These are phyloP conservation scores for Talaromyces ruber DNA, from an alignment of 495 filamentous ascomycete genomes.

Conservation along the genomic window DNA sequence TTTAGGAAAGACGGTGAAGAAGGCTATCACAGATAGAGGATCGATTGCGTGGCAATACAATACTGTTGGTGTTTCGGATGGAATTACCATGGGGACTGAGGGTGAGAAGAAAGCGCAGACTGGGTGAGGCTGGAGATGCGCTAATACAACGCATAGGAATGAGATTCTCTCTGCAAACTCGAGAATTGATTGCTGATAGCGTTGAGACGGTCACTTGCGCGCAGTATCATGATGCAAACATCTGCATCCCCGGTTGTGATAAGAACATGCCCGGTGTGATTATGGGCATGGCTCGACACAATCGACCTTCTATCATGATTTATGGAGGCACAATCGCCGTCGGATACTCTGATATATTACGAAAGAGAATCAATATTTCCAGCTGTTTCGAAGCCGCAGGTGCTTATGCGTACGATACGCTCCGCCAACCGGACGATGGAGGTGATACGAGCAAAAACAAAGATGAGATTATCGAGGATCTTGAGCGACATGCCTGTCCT, in stretches of 20 bases:
- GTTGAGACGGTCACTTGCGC: constrained; percentile 89
- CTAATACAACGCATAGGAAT: constrained; percentile 61
- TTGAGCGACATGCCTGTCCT: constrained; percentile 81
- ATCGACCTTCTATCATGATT: constrained; percentile 75
- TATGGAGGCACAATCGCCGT: constrained; percentile 89
- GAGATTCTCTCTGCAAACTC: constrained; percentile 90
- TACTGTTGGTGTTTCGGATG: constrained; percentile 89
- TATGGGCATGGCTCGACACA: constrained; percentile 84
- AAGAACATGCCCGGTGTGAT: constrained; percentile 96
- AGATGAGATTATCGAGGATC: constrained; percentile 76
- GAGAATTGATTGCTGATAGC: constrained; percentile 92
- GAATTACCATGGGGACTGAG: constrained; percentile 93
- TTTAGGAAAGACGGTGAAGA: constrained; percentile 84
- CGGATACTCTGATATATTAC: constrained; percentile 70
- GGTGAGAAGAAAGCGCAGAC: constrained; percentile 35
- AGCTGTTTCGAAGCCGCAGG: constrained; percentile 88
- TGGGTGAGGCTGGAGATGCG: not conserved
- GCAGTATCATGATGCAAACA: constrained; percentile 86
- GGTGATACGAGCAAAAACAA: constrained; percentile 52
- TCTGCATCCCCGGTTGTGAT: constrained; percentile 92
- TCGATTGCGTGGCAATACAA: constrained; percentile 95
- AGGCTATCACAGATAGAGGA: constrained; percentile 66
- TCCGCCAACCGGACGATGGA: constrained; percentile 48
- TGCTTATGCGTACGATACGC: constrained; percentile 70
- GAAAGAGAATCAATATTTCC: constrained; percentile 79